Base-by-base conservation (phyloP, 352 stramenopile species). In the Globisporangium iwayamae region DNA sequence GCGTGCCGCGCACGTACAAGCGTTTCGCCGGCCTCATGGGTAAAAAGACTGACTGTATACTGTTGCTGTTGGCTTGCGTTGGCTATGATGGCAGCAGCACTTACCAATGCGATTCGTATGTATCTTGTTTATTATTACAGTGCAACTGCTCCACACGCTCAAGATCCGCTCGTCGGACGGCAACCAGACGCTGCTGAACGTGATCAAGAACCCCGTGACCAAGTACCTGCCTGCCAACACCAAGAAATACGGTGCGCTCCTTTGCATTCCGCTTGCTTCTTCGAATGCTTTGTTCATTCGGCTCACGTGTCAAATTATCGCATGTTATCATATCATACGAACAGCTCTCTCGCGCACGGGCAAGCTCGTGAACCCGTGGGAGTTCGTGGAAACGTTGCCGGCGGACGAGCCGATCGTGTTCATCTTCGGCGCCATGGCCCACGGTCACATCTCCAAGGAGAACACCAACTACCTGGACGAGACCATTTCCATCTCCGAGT, bases 91-190 rank as follows among this genome's bases (percentile, higher is more conserved):
- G 5, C 50, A 25, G 5, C 22, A 39, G 13, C 22, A 39, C 66
- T 4, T 43, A 32, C 30, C 32, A 25, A 56, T 55, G 38, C 18
- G 2, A 4, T 34, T 38, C 36, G 51, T 30, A 14, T 43, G n/a
- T 16, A 8, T 22, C 3, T 36, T 36, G 32, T 36, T 5, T 36
- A 8, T 36, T 32, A 52, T 30, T 63, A 38, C 74, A 98, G 97
- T 99, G 56, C 98, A 99, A 90, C 74, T 99, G 62, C 87, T 99
- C 22, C 98, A 99, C 83, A 99, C 98, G 81, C 92, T 99, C 75
- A 99, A 99, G 81, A 99, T 99, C 73, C 97, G 98, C 63, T 98
- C 97, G 56, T 96, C 93, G n/a, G 93, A 98, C 62, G 90, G 92
- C 63, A 97, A 95, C 62, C 91, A 97, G 38, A 99, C 94, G 50